Evolutionary conservation across 257 asterid genomes (phyloP), one percentile per base, ranked within the genome.

Genomic region (Fraxinus pennsylvanica): DNA sequence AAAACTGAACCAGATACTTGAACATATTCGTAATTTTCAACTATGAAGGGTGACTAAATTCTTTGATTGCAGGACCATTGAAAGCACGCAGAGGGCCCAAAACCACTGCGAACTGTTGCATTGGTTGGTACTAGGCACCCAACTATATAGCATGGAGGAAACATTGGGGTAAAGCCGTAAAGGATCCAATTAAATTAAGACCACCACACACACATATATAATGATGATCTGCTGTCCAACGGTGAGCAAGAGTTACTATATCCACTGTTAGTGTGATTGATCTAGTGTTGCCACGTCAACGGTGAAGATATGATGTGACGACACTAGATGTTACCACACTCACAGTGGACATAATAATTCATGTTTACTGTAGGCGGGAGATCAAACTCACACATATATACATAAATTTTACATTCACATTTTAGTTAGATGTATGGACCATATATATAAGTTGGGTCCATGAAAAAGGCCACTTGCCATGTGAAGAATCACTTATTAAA

Each of bases 181-280:
- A 15, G 10, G 7, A 4, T 15, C 22, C 22, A 54, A 54, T 4
- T 54, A 54, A 72, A 78, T 72, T 29, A 57, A 66, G 71, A 73
- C 74, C 72, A 83, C 10, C 72, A 78, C 33, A 80, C 54, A 39
- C 19, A 75, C 83, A 39, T 39, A 39, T 39, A 39, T 9, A 33
- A 4, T 33, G 36, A 33, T 33, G 6, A 33, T 33, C 6, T 33
- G 0, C 5, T 4, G 0, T 32, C 6, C 0, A 3, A 33, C 36
- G 6, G 36, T 33, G 5, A 4, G 6, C 0, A 33, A 3, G 36
- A 33, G 6, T 33, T 33, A 3, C 4, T 33, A 33, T 33, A 4
- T 33, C 0, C 6, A 33, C 6, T 33, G 36, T 33, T 4, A 33
- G 36, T 33, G 6, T 4, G 36, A 33, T 5, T 3, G 4, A 33